These are phyloP conservation scores for Naumovozyma castellii DNA, from an alignment of 805 yeast species.

Conservation along the genomic window DNA sequence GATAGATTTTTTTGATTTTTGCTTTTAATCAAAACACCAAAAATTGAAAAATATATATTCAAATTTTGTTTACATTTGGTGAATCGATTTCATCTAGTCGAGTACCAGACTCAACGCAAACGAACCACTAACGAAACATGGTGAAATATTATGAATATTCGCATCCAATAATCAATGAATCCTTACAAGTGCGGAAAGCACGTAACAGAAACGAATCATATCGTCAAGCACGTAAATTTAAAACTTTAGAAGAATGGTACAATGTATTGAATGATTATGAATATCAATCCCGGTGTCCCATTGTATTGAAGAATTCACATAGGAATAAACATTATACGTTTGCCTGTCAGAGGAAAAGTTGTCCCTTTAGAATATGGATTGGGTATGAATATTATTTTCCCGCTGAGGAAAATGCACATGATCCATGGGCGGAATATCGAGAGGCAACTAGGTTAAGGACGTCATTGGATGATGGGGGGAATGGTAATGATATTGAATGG, in stretches of 20 bases:
- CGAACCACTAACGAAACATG: too few relatives aligned
- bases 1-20: too few relatives aligned
- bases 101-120: too few relatives aligned
- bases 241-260: slow-evolving; percentile 27
- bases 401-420: background rate
- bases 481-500: background rate
- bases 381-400: background rate
- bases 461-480: slow-evolving; percentile 9
- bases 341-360: slow-evolving; percentile 29
- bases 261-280: slow-evolving; percentile 30
- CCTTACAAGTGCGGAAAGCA: slow-evolving; percentile 12
- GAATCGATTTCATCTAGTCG: too few relatives aligned
- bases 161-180: slow-evolving; percentile 28
- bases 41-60: too few relatives aligned
- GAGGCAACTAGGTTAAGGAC: background rate
- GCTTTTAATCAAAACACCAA: too few relatives aligned
- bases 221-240: slow-evolving; percentile 18
- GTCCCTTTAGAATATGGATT: slow-evolving; percentile 25
- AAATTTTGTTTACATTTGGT: too few relatives aligned
- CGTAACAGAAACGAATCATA: background rate
- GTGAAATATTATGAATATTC: slow-evolving; percentile 22
- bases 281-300: slow-evolving; percentile 30
- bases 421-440: background rate
- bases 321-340: slow-evolving; percentile 30
- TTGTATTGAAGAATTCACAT: slow-evolving; percentile 30